These are phyloP conservation scores for Crucihimalaya himalaica DNA, from an alignment of 345 rosid species.

Conservation along the genomic window DNA sequence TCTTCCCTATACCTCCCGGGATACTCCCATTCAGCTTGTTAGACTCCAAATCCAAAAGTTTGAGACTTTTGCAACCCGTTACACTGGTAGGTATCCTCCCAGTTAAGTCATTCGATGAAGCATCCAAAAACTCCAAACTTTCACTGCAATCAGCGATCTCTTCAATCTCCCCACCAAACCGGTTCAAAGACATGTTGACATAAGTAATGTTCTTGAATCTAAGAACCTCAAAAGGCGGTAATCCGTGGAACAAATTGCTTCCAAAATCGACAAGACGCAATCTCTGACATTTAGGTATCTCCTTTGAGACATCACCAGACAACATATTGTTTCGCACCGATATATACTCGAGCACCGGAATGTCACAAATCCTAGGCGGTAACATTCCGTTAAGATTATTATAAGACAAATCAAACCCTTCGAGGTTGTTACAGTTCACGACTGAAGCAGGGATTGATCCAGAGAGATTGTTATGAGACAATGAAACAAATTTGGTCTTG, in stretches of 20 bases:
- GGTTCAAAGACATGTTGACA: constrained; percentile 74
- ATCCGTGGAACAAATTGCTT: constrained; percentile 67
- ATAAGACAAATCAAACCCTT: constrained; percentile 85
- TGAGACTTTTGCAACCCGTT: constrained; percentile 66
- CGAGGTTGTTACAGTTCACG: constrained; percentile 63
- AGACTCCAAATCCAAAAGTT: constrained; percentile 73
- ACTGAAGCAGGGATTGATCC: constrained; percentile 75
- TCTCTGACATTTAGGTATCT: constrained; percentile 58
- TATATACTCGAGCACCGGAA: constrained; percentile 58
- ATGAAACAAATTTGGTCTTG: constrained; percentile 76
- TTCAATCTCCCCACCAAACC: constrained; percentile 64
- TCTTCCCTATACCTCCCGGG: constrained; percentile 50
- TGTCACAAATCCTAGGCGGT: constrained; percentile 59
- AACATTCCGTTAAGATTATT: constrained; percentile 68
- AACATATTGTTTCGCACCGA: constrained; percentile 68
- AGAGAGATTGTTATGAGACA: constrained; percentile 70
- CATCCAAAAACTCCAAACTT: constrained; percentile 67
- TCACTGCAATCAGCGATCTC: constrained; percentile 56
- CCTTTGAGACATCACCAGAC: constrained; percentile 62
- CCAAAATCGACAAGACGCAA: constrained; percentile 70
- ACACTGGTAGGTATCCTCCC: constrained; percentile 70
- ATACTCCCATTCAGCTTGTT: constrained; percentile 71
- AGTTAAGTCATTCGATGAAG: constrained; percentile 64
- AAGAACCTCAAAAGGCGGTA: constrained; percentile 69
- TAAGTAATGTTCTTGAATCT: constrained; percentile 57